These are phyloP conservation scores for Maudiozyma saulgeensis DNA, from an alignment of 805 yeast species.

Conservation along the genomic window DNA sequence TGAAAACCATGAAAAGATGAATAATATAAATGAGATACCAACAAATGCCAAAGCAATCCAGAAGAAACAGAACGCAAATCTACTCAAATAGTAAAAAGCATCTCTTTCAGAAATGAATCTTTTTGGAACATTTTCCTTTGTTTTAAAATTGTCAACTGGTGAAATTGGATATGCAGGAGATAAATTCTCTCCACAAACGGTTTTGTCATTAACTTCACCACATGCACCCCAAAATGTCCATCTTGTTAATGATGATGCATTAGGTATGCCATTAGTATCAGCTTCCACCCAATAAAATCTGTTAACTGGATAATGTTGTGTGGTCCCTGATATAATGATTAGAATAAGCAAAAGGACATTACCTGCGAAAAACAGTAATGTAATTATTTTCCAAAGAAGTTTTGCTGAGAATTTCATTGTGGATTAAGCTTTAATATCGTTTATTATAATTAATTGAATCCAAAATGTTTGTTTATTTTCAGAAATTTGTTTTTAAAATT, in stretches of 20 bases:
- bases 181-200: slow-evolving; percentile 18
- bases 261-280: slow-evolving; percentile 46
- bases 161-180: slow-evolving; percentile 69
- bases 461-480: neutral
- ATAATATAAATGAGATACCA: slow-evolving; percentile 51
- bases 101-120: slow-evolving; percentile 46
- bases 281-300: slow-evolving; percentile 64
- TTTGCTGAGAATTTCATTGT: neutral
- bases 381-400: slow-evolving; percentile 9
- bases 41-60: slow-evolving; percentile 52
- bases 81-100: slow-evolving; percentile 51
- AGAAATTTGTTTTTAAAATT: neutral
- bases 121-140: slow-evolving; percentile 42
- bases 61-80: slow-evolving; percentile 56
- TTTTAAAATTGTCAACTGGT: slow-evolving; percentile 62
- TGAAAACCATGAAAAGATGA: slow-evolving; percentile 49
- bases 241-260: slow-evolving; percentile 45
- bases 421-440: neutral
- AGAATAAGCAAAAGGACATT: slow-evolving; percentile 44
- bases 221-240: slow-evolving; percentile 85
- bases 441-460: neutral
- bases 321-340: slow-evolving; percentile 55
- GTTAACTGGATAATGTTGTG: slow-evolving; percentile 49
- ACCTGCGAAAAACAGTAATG: slow-evolving; percentile 29
- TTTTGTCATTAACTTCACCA: slow-evolving; percentile 13